A percentile compares a stretch with the other conserved stretches of the same genome.
Evolutionary conservation across 2,329 filamentous ascomycete species (phyloP).

Genomic region (Cladosporium sp.): DNA sequence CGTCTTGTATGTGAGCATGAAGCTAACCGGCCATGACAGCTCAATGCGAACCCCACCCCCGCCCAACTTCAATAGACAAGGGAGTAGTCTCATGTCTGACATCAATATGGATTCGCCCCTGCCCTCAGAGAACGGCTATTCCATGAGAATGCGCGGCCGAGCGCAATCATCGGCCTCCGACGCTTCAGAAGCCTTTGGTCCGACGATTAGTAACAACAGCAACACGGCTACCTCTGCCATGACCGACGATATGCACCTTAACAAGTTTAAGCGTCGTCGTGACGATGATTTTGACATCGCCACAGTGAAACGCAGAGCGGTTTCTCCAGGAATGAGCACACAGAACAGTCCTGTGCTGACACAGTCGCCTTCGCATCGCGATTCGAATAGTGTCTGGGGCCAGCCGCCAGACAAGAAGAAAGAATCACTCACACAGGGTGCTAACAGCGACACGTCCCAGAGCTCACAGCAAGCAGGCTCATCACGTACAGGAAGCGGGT

Average conservation of each 20-base stretch:
- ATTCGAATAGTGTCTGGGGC: slow-evolving; percentile 60
- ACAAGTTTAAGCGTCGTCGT: slow-evolving; percentile 62
- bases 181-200: slow-evolving; percentile 25
- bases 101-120: slow-evolving; percentile 64
- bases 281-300: slow-evolving; percentile 87
- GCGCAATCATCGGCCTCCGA: slow-evolving; percentile 28
- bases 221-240: slow-evolving; percentile 16
- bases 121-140: slow-evolving; percentile 14
- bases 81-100: slow-evolving; percentile 54
- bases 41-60: slow-evolving; percentile 57
- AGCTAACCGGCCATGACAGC: not conserved
- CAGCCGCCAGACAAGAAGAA: slow-evolving; percentile 51
- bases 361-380: slow-evolving; percentile 73
- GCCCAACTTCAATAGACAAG: slow-evolving; percentile 51
- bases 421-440: slow-evolving; percentile 17
- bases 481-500: slow-evolving; percentile 6
- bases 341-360: slow-evolving; percentile 80
- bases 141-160: slow-evolving; percentile 24
- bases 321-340: slow-evolving; percentile 83
- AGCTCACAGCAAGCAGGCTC: slow-evolving; percentile 15
- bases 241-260: slow-evolving; percentile 29
- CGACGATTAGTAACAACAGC: slow-evolving; percentile 13
- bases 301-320: slow-evolving; percentile 84
- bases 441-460: slow-evolving; percentile 41
- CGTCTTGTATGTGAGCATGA: not conserved